These are phyloP conservation scores for Cucumis hystrix DNA, from an alignment of 306 rosid genomes.

Conservation along the genomic window DNA sequence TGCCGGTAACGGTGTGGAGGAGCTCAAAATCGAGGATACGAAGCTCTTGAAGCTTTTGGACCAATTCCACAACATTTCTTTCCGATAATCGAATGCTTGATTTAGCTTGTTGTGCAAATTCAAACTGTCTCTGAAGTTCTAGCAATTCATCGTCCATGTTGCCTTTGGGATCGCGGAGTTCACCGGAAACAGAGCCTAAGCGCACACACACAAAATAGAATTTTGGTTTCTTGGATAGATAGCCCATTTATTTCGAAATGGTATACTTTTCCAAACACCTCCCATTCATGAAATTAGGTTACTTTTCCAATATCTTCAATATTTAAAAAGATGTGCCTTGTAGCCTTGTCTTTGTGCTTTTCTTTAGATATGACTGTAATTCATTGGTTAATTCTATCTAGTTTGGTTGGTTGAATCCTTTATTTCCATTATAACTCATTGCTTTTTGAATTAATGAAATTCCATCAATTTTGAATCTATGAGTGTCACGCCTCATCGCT, in stretches of 20 bases:
- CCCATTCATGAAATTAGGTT: background rate
- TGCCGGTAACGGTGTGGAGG: slow-evolving; percentile 88
- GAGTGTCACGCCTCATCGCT: no score
- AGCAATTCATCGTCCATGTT: slow-evolving; percentile 89
- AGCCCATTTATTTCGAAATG: background rate
- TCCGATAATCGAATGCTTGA: slow-evolving; percentile 89
- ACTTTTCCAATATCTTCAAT: background rate
- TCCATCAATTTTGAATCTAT: no score
- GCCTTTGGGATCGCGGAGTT: background rate
- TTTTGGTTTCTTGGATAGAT: background rate
- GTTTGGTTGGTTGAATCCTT: no score
- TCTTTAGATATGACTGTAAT: no score
- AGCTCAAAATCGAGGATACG: slow-evolving; percentile 89
- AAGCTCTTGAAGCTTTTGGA: slow-evolving; percentile 87
- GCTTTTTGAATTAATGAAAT: no score
- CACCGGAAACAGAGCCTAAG: background rate
- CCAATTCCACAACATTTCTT: slow-evolving; percentile 91
- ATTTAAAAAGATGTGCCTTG: no score
- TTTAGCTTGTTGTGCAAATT: slow-evolving; percentile 88
- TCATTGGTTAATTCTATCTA: no score
- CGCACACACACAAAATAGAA: background rate
- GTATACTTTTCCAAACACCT: background rate
- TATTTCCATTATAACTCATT: no score
- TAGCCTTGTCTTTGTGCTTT: no score
- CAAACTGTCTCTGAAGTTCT: slow-evolving; percentile 86